Evolutionary conservation across 805 yeast genomes (phyloP), one percentile per base, ranked within the genome.

Genomic region (Candida quercuum): DNA sequence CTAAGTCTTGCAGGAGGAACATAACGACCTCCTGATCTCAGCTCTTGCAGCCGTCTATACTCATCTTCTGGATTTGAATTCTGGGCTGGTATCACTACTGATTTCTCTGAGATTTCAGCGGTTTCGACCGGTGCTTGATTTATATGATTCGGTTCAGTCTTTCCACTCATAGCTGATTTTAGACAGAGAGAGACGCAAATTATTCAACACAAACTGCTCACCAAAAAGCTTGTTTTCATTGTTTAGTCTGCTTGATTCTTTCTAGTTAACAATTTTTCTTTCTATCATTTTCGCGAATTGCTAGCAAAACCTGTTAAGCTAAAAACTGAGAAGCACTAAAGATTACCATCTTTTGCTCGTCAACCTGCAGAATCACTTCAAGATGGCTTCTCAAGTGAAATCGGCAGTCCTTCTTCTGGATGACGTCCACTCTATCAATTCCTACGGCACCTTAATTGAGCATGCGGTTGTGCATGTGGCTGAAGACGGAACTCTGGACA

Each of bases 1-100:
- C 64, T 59, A 13, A 76, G 60, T 46, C 64, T 69, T 1, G 74
- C 76, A 1, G 79, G 79, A 4, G 81, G 80, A 1, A 76, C 67
- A 47, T 75, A 74, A 19, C 63, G 59, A 1, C 78, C 79, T 12
- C 70, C 68, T 0, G 68, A 57, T 23, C 63, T 53, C 26, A 70
- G 36, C 20, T 39, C 63, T 47, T 61, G 42, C 12, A 71, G 53
- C 31, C 61, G 57, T 23, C 61, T 52, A 39, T 63, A 59, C 48
- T 67, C 69, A 24, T 59, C 60, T 26, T 51, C 56, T 3, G 61
- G 48, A 36, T 57, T 52, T 8, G 43, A 7, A 20, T 32, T 44
- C 19, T 28, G 37, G 4, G 11, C 25, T 30, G 26, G 25, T 10
- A 34, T 48, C 12, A 29, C 40, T 10, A 19, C 17, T 4, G 18